These are phyloP conservation scores for Candida anutae DNA, from an alignment of 1,139 yeast species.

Conservation along the genomic window DNA sequence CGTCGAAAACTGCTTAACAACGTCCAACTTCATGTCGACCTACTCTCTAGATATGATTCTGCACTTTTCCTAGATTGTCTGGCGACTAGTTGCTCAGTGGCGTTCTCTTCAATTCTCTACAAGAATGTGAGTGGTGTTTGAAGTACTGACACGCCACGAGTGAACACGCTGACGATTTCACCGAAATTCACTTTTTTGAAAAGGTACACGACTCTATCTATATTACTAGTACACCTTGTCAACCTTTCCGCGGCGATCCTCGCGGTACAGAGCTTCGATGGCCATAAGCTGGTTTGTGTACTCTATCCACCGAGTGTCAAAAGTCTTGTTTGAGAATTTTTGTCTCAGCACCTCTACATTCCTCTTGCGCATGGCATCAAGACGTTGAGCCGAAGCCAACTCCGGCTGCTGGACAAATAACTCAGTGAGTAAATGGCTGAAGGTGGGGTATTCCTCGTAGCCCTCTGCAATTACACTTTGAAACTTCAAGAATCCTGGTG, in stretches of 20 bases:
- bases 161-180: slow-evolving; percentile 17
- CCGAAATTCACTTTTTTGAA: slow-evolving; percentile 2
- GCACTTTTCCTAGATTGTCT: too few species aligned
- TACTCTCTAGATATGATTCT: too few species aligned
- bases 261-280: slow-evolving; percentile 34
- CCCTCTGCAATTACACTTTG: slow-evolving; percentile 8
- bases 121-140: too few species aligned
- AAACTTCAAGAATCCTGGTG: slow-evolving; percentile 10
- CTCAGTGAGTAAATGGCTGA: slow-evolving; percentile 27
- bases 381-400: slow-evolving; percentile 26
- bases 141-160: too few species aligned
- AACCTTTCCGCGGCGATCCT: slow-evolving; percentile 26
- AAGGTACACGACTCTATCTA: neutral
- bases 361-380: slow-evolving; percentile 38
- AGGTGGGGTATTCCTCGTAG: slow-evolving; percentile 27
- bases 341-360: slow-evolving; percentile 45
- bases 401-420: slow-evolving; percentile 35
- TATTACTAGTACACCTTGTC: slow-evolving; percentile 31
- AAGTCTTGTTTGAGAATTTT: slow-evolving; percentile 63
- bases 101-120: too few species aligned
- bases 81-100: too few species aligned
- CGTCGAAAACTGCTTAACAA: slow-evolving; percentile 67
- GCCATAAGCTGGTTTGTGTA: slow-evolving; percentile 29
- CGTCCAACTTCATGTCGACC: slow-evolving; percentile 40
- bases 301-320: slow-evolving; percentile 52